These are phyloP conservation scores for Lathyrus sativus DNA, from an alignment of 306 rosid genomes.

Conservation along the genomic window DNA sequence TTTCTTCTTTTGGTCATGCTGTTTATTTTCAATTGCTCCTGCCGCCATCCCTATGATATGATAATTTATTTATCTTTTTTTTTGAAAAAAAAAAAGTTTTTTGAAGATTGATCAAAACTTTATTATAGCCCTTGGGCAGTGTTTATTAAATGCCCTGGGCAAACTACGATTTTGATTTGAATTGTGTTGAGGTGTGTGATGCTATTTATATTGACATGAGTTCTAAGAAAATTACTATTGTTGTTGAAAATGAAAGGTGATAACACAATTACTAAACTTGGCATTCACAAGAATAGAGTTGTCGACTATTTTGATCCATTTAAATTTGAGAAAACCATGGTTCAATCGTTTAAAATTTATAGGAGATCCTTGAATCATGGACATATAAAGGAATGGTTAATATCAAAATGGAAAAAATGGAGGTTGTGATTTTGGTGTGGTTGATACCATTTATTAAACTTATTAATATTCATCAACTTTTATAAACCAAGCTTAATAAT, in stretches of 20 bases:
- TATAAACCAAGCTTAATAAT: too few relatives aligned
- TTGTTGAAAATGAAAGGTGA: conserved; percentile 23
- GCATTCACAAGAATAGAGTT: neutral
- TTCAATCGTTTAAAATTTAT: neutral
- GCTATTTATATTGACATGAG: conserved; percentile 21
- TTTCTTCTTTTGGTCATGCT: conserved; percentile 39
- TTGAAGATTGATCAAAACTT: neutral
- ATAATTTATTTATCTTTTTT: neutral
- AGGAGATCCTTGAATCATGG: conserved; percentile 43
- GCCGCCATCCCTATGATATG: conserved; percentile 24
- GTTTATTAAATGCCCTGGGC: conserved; percentile 32
- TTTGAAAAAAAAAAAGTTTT: too few relatives aligned
- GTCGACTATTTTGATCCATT: conserved; percentile 32
- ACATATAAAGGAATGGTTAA: neutral
- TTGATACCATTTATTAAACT: too few relatives aligned
- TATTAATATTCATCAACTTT: too few relatives aligned
- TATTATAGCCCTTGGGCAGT: conserved; percentile 19
- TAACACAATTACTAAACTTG: conserved; percentile 29
- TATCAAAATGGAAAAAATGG: neutral
- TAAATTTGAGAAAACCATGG: neutral
- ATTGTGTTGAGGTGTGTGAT: neutral
- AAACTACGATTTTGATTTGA: neutral
- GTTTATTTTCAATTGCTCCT: neutral
- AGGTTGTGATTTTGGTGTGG: neutral
- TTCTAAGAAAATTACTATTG: neutral